Evolutionary conservation across 176 grass and related monocot species (phyloP).

Genomic region (Aegilops tauschii): DNA sequence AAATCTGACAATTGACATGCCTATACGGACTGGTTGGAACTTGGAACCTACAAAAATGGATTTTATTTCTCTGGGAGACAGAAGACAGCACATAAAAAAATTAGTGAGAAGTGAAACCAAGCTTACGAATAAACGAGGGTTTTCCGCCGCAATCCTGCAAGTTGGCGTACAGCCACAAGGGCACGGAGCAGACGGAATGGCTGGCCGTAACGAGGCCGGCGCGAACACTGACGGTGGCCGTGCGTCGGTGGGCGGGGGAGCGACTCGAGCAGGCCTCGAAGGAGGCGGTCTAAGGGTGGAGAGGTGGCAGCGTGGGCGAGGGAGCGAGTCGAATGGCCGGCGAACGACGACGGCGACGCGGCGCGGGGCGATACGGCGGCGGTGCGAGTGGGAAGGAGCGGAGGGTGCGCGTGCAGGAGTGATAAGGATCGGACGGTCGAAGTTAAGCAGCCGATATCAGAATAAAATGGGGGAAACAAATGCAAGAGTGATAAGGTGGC

Average conservation of each 20-base stretch:
- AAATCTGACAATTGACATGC: background rate
- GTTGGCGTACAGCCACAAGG: background rate
- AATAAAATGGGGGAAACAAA: background rate
- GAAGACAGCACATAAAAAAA: background rate
- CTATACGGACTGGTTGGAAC: background rate
- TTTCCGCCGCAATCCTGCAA: background rate
- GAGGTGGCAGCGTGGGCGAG: background rate
- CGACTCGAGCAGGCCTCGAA: background rate
- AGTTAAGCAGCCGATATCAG: background rate
- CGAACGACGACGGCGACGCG: background rate
- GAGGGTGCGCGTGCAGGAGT: slow-evolving; percentile 5
- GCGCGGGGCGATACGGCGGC: background rate
- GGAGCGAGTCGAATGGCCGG: background rate
- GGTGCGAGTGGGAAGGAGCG: background rate
- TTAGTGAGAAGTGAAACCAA: background rate
- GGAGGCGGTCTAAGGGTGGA: background rate
- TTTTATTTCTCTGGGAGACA: background rate
- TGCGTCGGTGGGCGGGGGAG: background rate
- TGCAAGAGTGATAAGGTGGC: slow-evolving; percentile 11
- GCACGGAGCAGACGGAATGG: background rate
- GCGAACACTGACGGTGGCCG: background rate
- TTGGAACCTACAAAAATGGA: background rate
- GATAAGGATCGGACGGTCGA: slow-evolving; percentile 40
- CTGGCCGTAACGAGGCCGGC: background rate
- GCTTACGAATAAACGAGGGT: background rate